Conservation (phyloP, 2,329 filamentous ascomycete species). For the Colletotrichum godetiae region DNA sequence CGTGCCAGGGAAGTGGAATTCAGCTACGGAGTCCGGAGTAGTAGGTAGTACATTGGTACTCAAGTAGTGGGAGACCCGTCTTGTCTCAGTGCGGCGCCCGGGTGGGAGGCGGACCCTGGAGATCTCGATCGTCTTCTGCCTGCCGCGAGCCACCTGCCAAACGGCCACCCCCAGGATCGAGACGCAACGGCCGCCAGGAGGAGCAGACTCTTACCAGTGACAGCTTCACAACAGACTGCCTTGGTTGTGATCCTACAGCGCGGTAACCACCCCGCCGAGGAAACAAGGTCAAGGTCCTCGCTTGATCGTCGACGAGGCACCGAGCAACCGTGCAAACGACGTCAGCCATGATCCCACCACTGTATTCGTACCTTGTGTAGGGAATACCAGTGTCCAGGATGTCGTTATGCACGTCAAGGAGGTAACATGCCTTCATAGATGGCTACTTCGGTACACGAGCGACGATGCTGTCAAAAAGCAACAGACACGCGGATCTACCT, state of each 20-base stretch:
- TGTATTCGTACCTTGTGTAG: not conserved
- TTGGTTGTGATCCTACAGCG: too few relatives aligned
- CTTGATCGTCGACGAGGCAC: not conserved
- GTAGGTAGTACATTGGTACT: too few relatives aligned
- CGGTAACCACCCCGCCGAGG: not conserved
- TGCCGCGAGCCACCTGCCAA: conserved; percentile 3
- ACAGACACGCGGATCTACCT: not conserved
- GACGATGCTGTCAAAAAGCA: too few relatives aligned
- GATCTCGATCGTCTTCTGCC: conserved; percentile 22
- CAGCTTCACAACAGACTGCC: not conserved
- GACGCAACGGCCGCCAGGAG: not conserved
- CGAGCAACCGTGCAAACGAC: not conserved
- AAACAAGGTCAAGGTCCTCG: not conserved
- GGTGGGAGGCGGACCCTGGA: conserved; percentile 22
- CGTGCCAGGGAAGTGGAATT: conserved; percentile 19
- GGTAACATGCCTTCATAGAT: not conserved
- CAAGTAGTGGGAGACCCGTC: too few relatives aligned
- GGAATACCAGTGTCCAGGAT: not conserved
- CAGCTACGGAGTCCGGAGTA: too few relatives aligned
- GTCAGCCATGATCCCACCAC: not conserved
- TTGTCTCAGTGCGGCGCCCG: not conserved
- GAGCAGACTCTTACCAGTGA: too few relatives aligned
- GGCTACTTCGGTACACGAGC: too few relatives aligned
- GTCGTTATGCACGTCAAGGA: conserved; percentile 7
- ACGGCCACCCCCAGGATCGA: not conserved